Conservation (phyloP, 768 basidiomycete species). For the Grammothele lineata region DNA sequence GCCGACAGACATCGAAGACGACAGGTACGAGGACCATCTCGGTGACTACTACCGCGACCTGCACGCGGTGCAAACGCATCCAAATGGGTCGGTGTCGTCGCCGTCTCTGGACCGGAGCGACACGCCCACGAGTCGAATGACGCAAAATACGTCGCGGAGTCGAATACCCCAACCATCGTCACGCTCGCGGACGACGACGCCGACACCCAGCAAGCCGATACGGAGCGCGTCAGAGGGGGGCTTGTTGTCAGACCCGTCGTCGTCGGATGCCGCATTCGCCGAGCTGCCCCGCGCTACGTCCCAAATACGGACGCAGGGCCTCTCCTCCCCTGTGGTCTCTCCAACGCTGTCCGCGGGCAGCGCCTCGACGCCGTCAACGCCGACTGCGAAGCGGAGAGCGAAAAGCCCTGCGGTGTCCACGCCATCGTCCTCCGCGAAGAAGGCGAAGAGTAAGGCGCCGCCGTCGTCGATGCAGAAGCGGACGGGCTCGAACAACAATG, state of each 20-base stretch:
- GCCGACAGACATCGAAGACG: constrained; percentile 57
- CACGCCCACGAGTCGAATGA: constrained; percentile 16
- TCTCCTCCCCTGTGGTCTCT: not conserved
- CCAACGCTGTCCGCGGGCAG: not conserved
- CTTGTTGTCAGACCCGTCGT: constrained; percentile 11
- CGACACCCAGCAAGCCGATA: constrained; percentile 37
- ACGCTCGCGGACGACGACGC: constrained; percentile 42
- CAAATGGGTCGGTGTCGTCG: constrained; percentile 19
- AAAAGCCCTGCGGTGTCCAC: constrained; percentile 46
- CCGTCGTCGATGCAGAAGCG: constrained; percentile 27
- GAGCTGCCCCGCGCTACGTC: constrained; percentile 19
- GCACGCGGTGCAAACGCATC: constrained; percentile 10
- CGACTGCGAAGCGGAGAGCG: constrained; percentile 35
- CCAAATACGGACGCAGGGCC: constrained; percentile 10
- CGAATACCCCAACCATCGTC: constrained; percentile 24
- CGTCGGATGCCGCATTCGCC: constrained; percentile 9
- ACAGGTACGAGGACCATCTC: constrained; percentile 41
- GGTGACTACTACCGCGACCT: constrained; percentile 20
- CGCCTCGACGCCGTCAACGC: constrained; percentile 15
- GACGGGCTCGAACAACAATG: constrained; percentile 34
- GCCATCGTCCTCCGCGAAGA: constrained; percentile 36
- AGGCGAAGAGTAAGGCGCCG: constrained; percentile 32
- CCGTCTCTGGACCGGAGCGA: constrained; percentile 21
- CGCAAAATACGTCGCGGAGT: constrained; percentile 12
- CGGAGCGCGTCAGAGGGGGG: constrained; percentile 34